Conservation (phyloP, 2,329 filamentous ascomycete species). For the Penicillium sp. region DNA sequence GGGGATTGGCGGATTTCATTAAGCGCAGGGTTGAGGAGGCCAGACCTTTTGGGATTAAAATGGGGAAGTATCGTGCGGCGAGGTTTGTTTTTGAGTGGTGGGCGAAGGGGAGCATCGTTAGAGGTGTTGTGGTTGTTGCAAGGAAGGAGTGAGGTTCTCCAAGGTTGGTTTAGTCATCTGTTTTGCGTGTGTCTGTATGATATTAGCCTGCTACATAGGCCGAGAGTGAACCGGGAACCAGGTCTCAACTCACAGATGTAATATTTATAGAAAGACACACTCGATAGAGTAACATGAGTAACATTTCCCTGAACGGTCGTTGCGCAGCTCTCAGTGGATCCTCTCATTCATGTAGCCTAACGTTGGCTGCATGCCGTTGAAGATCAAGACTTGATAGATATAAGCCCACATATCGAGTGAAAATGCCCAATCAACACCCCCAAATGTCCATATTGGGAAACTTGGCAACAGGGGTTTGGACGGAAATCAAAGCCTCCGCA, state of each 20-base stretch:
- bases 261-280: neutral
- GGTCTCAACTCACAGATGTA: neutral
- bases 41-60: constrained; percentile 34
- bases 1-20: constrained; percentile 49
- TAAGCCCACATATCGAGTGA: no score
- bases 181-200: neutral
- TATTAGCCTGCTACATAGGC: neutral
- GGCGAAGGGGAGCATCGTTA: constrained; percentile 38
- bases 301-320: neutral
- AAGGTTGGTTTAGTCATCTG: neutral
- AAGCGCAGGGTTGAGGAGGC: constrained; percentile 36
- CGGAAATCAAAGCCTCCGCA: no score
- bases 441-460: no score
- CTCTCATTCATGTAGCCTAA: neutral
- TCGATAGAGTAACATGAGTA: neutral
- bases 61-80: constrained; percentile 38
- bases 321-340: neutral
- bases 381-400: neutral
- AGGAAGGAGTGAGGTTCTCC: constrained; percentile 8
- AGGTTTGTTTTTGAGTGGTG: constrained; percentile 44
- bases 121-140: constrained; percentile 43
- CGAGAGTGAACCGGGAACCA: neutral
- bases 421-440: no score
- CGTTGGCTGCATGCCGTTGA: neutral
- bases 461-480: no score